Percentiles rank a stretch among this genome's conserved stretches.
Evolutionary conservation across 768 basidiomycete genomes (phyloP).

Genomic region (Macrolepiota albuminosa): DNA sequence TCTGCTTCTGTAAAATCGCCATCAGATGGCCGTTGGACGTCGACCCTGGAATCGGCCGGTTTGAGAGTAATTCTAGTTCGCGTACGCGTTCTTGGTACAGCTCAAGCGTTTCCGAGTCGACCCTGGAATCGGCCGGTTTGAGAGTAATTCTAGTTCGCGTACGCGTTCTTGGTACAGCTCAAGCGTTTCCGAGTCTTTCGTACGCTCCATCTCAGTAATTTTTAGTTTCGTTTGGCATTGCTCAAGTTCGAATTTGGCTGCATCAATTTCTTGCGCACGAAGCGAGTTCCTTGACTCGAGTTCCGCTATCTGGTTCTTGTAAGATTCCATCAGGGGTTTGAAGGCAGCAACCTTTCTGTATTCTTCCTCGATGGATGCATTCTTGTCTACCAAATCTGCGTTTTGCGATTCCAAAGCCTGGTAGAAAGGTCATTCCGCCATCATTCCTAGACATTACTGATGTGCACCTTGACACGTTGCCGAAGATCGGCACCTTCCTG

Average conservation of each 20-base stretch:
- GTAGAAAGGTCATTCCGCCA: not conserved
- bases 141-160: slow-evolving; percentile 76
- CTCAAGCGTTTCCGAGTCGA: slow-evolving; percentile 83
- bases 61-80: slow-evolving; percentile 75
- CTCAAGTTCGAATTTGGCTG: slow-evolving; percentile 71
- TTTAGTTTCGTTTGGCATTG: slow-evolving; percentile 67
- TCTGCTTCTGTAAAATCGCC: slow-evolving; percentile 22
- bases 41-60: slow-evolving; percentile 35
- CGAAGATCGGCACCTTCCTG: slow-evolving; percentile 91
- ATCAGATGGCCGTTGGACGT: slow-evolving; percentile 12
- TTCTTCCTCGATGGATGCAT: slow-evolving; percentile 89
- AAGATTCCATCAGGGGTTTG: slow-evolving; percentile 88
- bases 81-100: slow-evolving; percentile 87
- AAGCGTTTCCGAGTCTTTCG: slow-evolving; percentile 78
- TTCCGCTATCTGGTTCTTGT: slow-evolving; percentile 80
- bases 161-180: slow-evolving; percentile 90
- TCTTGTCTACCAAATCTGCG: slow-evolving; percentile 85
- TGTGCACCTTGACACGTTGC: slow-evolving; percentile 72
- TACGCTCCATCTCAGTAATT: slow-evolving; percentile 63
- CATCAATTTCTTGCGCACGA: slow-evolving; percentile 67
- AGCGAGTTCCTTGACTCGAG: slow-evolving; percentile 69
- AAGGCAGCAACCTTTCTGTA: slow-evolving; percentile 81
- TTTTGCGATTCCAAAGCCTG: slow-evolving; percentile 93
- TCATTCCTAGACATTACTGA: slow-evolving; percentile 10
- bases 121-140: slow-evolving; percentile 47